Evolutionary conservation across 345 rosid genomes (phyloP).

Genomic region (Brassica nigra): DNA sequence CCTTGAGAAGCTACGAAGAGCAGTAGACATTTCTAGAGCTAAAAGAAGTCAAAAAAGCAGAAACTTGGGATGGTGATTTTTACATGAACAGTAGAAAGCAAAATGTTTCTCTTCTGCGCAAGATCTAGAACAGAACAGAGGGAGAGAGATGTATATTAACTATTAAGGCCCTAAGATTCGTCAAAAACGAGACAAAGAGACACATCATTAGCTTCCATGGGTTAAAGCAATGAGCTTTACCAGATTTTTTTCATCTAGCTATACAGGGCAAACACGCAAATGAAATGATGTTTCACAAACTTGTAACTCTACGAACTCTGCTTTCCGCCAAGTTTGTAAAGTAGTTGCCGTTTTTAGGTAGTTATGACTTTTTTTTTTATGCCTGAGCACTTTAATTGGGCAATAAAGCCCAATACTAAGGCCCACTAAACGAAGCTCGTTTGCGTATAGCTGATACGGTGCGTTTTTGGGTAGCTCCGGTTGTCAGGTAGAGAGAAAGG

Average conservation of each 20-base stretch:
- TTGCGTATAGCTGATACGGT: too few species aligned
- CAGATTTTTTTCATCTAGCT: background rate
- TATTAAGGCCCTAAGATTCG: background rate
- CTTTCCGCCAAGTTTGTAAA: background rate
- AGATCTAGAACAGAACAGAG: background rate
- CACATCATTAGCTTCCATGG: constrained; percentile 2
- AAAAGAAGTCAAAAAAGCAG: background rate
- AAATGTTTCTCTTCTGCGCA: background rate
- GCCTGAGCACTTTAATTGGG: background rate
- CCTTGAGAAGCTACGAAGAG: constrained; percentile 19
- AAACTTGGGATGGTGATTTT: background rate
- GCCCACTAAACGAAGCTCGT: background rate
- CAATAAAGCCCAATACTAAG: background rate
- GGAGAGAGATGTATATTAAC: background rate
- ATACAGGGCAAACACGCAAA: background rate
- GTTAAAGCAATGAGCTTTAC: background rate
- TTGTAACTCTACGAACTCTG: constrained; percentile 4
- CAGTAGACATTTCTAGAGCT: constrained; percentile 7
- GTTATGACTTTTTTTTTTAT: background rate
- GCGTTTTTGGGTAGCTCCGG: too few species aligned
- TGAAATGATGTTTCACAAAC: background rate
- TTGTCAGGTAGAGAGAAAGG: too few species aligned
- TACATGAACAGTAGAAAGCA: background rate
- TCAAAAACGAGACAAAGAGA: background rate
- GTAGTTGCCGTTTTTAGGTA: constrained; percentile 8